phyloP scores from a whole-genome alignment of 305 asterid genomes.

The Ajuga reptans region DNA sequence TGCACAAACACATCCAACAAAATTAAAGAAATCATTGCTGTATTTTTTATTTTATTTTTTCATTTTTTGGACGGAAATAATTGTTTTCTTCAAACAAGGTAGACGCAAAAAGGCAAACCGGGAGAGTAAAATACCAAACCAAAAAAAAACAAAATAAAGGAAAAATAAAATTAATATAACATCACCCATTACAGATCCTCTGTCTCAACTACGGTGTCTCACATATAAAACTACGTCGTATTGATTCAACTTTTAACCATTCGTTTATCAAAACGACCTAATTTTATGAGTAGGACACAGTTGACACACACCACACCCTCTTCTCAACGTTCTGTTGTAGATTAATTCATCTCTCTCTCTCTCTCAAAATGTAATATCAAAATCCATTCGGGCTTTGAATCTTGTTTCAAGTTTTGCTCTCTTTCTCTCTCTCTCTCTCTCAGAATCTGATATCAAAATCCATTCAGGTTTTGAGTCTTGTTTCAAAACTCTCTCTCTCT shows the following conservation, averaged over 20 bases:
- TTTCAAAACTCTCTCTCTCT: neutral
- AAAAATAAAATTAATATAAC: neutral
- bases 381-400: slow-evolving; percentile 25
- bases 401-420: neutral
- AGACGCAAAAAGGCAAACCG: neutral
- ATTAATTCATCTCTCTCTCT: neutral
- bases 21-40: neutral
- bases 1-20: slow-evolving; percentile 10
- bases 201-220: too few species aligned
- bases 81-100: neutral
- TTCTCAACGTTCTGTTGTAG: neutral
- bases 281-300: too few species aligned
- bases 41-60: too few species aligned
- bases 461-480: slow-evolving; percentile 25
- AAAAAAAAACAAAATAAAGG: neutral
- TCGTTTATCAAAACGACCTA: too few species aligned
- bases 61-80: too few species aligned
- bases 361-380: slow-evolving; percentile 3
- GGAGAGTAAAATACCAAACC: neutral
- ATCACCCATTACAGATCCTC: too few species aligned
- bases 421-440: neutral
- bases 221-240: too few species aligned
- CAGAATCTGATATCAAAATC: slow-evolving; percentile 13
- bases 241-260: too few species aligned
- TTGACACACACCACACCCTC: too few species aligned